Base-by-base conservation (phyloP, 495 filamentous ascomycete genomes). In the Podospora conica region DNA sequence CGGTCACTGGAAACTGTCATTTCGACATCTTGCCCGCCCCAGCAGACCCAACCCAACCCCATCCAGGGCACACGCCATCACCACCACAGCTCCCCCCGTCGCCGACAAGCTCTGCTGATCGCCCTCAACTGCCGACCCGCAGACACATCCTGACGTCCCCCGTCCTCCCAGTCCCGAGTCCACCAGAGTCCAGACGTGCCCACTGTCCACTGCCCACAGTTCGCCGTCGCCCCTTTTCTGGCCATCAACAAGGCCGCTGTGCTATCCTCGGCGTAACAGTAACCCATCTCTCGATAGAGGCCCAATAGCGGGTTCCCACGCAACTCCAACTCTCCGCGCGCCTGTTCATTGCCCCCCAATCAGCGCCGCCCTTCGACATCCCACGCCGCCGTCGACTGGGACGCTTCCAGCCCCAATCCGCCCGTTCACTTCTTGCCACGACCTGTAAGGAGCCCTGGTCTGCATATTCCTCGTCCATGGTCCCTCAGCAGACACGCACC, bases 321-420 rank as follows among this genome's bases (percentile, higher is more conserved):
- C 70, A n/a, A n/a, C n/a, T n/a, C n/a, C n/a, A n/a, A 65, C 70
- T 64, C 59, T 48, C 18, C 1, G 60, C 65, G 61, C 66, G 67
- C 71, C 61, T 69, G 66, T 65, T 66, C 24, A 70, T 71, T 73
- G 65, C 70, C 53, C 70, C 71, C 73, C 73, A 75, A 75, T 75
- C 71, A 75, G 67, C 63, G 64, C 21, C 61, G 55, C 60, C 40
- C 60, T 57, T 64, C 64, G 29, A 59, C 64, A 60, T 40, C 33
- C 61, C 62, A 61, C 68, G 68, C 67, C 67, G 68, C 60, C 64
- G 66, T 66, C 68, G 60, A 21, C 67, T 68, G 53, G 54, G 61
- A 68, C 53, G 25, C 63, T 68, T 55, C 63, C 58, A 69, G 66
- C 67, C 65, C 71, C 66, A 64, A 64, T 56, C 64, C 48, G 21